Base-by-base conservation (phyloP, 106 monocot species). In the Phalaenopsis aphrodite region DNA sequence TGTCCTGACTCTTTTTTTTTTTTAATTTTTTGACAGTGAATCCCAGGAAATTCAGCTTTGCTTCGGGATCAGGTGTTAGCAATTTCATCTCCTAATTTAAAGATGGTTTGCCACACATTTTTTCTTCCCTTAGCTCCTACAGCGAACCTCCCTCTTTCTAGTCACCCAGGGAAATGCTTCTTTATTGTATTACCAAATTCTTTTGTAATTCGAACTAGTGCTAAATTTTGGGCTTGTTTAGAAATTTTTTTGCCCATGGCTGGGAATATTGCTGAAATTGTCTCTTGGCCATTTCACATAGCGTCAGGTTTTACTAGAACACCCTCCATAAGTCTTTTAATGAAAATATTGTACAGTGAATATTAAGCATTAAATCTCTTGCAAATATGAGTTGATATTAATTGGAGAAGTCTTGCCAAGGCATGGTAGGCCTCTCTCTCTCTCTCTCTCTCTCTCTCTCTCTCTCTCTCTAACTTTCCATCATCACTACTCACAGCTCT, bases 191-290 rank as follows among this genome's bases (percentile, higher is more conserved):
- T 38, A 69, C 69, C 69, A 69, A 69, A 69, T 69, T 69, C 69
- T 69, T 69, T 69, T 69, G 69, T 69, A 69, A 69, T 69, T 69
- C 39, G 69, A 69, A 69, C 38, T 69, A 69, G 36, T 69, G 69
- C 69, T 41, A 15, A 69, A 69, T 69, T 69, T 69, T 69, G 69
- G 69, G 69, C 39, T 37, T 69, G 69, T 65, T 69, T 69, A 69
- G 38, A 69, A n/a, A 38, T 41, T 69, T 69, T 66, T 69, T 69
- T 69, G 69, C 69, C 69, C 36, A 39, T 38, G 66, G 69, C 69
- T 39, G 69, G 69, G 69, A 69, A 69, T 39, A 39, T 38, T 39
- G 69, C 69, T 69, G 39, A 69, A 69, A 39, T 36, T 69, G 36
- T 69, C 36, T 69, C 39, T 12, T 69, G 12, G 69, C 69, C 5